phyloP scores from a whole-genome alignment of 1,284 basidiomycete species.

The Heterobasidion irregulare region DNA sequence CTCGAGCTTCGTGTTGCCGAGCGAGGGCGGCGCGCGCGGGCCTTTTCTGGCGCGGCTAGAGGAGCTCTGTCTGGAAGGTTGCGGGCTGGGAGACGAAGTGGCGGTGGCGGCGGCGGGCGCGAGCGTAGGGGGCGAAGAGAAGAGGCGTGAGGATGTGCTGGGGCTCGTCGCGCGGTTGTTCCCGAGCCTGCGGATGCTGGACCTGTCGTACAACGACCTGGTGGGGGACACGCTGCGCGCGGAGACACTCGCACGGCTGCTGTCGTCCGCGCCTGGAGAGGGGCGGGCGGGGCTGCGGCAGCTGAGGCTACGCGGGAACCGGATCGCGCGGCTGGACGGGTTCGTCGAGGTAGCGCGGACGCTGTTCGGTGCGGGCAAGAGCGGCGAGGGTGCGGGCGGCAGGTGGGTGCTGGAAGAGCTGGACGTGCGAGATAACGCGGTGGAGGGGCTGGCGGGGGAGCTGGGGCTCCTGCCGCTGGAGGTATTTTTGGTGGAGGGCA shows the following conservation, averaged over 20 bases:
- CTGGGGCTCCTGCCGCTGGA: conserved; percentile 69
- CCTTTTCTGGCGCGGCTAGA: conserved; percentile 55
- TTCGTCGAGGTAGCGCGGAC: conserved; percentile 45
- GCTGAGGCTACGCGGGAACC: conserved; percentile 60
- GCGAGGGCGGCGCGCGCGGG: conserved; percentile 15
- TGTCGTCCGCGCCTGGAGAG: conserved; percentile 25
- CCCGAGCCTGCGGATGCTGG: conserved; percentile 56
- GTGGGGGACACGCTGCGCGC: conserved; percentile 42
- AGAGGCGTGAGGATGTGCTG: conserved; percentile 41
- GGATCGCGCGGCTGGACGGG: conserved; percentile 48
- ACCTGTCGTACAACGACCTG: conserved; percentile 66
- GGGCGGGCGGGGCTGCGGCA: conserved; percentile 48
- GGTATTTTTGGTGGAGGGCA: conserved; percentile 77
- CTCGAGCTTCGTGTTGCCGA: conserved; percentile 48
- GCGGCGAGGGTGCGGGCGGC: conserved; percentile 25
- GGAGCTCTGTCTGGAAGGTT: conserved; percentile 65
- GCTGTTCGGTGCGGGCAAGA: conserved; percentile 27
- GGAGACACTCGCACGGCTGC: conserved; percentile 36
- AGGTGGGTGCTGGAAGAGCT: conserved; percentile 73
- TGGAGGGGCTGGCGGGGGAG: conserved; percentile 55
- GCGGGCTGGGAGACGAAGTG: conserved; percentile 51
- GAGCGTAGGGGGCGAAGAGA: conserved; percentile 7
- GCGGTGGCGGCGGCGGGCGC: conserved; percentile 19
- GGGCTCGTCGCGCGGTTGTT: conserved; percentile 54
- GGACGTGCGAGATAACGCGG: conserved; percentile 72